These are phyloP conservation scores for Falciphora oryzae DNA, from an alignment of 2,329 filamentous ascomycete genomes.

Conservation along the genomic window DNA sequence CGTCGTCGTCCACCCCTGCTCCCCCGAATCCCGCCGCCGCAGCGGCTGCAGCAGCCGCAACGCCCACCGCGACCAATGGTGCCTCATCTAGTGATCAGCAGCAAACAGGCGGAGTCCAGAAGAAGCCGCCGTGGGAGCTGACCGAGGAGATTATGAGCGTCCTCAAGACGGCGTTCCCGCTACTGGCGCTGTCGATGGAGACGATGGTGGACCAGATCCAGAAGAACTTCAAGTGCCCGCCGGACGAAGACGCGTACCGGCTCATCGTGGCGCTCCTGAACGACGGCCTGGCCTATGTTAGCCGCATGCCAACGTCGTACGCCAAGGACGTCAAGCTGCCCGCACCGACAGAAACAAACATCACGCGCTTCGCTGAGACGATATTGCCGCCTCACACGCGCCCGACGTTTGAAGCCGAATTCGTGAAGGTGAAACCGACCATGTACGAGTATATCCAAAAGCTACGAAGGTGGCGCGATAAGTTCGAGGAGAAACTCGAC, in stretches of 20 bases:
- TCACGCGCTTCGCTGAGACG: slow-evolving; percentile 92
- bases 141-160: slow-evolving; percentile 94
- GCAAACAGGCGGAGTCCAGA: slow-evolving; percentile 34
- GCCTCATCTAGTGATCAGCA: slow-evolving; percentile 21
- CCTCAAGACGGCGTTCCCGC: slow-evolving; percentile 92
- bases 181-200: slow-evolving; percentile 96
- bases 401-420: slow-evolving; percentile 95
- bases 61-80: slow-evolving; percentile 17
- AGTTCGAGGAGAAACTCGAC: slow-evolving; percentile 96
- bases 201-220: slow-evolving; percentile 99
- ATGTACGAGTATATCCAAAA: slow-evolving; percentile 99
- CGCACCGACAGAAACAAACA: slow-evolving; percentile 86
- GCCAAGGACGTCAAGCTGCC: slow-evolving; percentile 89
- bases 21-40: slow-evolving; percentile 15
- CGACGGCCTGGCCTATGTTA: slow-evolving; percentile 89
- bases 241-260: slow-evolving; percentile 95
- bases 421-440: slow-evolving; percentile 89
- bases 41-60: slow-evolving; percentile 16
- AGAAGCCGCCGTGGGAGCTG: slow-evolving; percentile 91
- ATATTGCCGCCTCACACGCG: slow-evolving; percentile 92
- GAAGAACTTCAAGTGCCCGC: slow-evolving; percentile 98
- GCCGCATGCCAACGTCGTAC: slow-evolving; percentile 78
- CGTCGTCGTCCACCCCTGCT: slow-evolving; percentile 9
- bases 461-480: slow-evolving; percentile 89
- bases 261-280: slow-evolving; percentile 97